These are phyloP conservation scores for Orbilia javanica DNA, from an alignment of 2,329 filamentous ascomycete genomes.

Conservation along the genomic window DNA sequence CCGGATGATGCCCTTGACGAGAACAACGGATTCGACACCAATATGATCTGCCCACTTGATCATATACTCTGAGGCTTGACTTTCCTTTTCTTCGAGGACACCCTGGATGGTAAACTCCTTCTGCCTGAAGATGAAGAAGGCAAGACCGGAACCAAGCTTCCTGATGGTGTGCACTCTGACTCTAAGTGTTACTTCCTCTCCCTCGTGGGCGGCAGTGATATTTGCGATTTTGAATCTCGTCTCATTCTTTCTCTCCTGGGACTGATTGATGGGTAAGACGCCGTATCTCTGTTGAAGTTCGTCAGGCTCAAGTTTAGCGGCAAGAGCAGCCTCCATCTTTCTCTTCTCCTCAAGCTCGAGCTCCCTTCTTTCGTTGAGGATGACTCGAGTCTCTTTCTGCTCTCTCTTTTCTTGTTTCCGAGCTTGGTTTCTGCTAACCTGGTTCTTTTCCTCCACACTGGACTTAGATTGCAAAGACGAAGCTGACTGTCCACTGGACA, in stretches of 20 bases:
- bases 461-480: constrained; percentile 48
- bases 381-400: constrained; percentile 62
- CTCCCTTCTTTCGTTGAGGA: constrained; percentile 65
- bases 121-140: constrained; percentile 88
- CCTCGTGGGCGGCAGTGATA: constrained; percentile 70
- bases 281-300: constrained; percentile 84
- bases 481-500: constrained; percentile 44
- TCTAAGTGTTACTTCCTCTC: constrained; percentile 75
- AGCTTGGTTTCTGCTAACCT: constrained; percentile 66
- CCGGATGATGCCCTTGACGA: constrained; percentile 80
- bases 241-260: constrained; percentile 70
- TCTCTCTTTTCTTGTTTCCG: constrained; percentile 65
- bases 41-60: constrained; percentile 89
- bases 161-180: constrained; percentile 83
- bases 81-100: constrained; percentile 73
- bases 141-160: constrained; percentile 82
- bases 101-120: constrained; percentile 86
- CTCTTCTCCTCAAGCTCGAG: constrained; percentile 66
- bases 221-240: constrained; percentile 67
- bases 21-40: constrained; percentile 80
- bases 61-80: constrained; percentile 78
- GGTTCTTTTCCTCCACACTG: constrained; percentile 41
- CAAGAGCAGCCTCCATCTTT: constrained; percentile 65
- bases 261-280: constrained; percentile 72
- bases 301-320: constrained; percentile 74